A percentile compares a stretch with the other conserved stretches of the same genome.
These are phyloP conservation scores for Tulasnella sp. DNA, from an alignment of 768 basidiomycete species.

Conservation along the genomic window DNA sequence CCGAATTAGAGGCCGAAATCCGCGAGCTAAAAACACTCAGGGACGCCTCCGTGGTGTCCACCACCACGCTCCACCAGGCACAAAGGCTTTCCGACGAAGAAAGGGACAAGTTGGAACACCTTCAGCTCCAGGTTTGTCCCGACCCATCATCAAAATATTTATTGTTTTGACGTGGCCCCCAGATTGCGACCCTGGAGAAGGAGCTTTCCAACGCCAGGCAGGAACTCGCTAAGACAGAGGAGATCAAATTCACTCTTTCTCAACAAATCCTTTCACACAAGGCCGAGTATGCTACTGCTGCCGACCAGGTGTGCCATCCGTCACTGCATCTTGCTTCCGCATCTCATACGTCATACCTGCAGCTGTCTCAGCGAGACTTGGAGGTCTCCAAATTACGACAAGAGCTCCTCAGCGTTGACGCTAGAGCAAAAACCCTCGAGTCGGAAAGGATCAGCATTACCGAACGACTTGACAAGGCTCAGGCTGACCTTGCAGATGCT, in stretches of 20 bases:
- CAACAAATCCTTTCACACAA: background rate
- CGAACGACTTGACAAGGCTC: background rate
- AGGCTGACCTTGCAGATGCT: slow-evolving; percentile 11
- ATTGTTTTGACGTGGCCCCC: background rate
- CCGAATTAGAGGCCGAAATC: slow-evolving; percentile 10
- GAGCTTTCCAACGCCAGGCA: background rate
- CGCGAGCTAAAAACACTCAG: background rate
- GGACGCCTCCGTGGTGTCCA: background rate
- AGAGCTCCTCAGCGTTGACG: background rate
- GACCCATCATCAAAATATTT: too few species aligned
- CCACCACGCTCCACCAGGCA: background rate
- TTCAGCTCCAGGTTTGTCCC: background rate
- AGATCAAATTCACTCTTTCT: slow-evolving; percentile 3
- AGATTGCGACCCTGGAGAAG: slow-evolving; percentile 1
- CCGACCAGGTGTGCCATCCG: background rate
- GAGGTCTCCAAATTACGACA: background rate
- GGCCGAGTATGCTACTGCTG: background rate
- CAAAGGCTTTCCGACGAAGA: background rate
- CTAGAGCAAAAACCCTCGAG: background rate
- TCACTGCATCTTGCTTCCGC: background rate
- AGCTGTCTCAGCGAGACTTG: background rate
- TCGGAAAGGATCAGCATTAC: background rate
- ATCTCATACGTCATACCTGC: background rate
- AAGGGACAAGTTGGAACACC: background rate
- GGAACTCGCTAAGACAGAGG: background rate